Base-by-base conservation (phyloP, 148 eudicot genomes). In the Rheum nobile region DNA sequence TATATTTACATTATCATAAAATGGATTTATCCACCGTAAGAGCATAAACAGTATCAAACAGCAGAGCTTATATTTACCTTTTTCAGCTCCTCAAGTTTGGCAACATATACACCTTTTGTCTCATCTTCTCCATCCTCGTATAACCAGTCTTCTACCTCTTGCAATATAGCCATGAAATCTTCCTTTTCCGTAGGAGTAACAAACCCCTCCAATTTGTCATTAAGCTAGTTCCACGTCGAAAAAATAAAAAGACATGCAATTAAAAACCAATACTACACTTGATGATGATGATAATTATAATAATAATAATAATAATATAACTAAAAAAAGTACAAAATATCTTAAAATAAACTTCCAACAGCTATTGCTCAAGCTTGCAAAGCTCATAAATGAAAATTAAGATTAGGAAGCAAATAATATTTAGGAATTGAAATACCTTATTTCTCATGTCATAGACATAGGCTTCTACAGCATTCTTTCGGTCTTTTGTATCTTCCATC, bases 81-180 rank as follows among this genome's bases (percentile, higher is more conserved):
- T 79, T 90, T 95, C 75, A 91, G 91, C 79, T 95, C 99, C 41
- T 92, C 96, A 78, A 95, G 94, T 82, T 92, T 95, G 41, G 96
- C 97, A 80, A 87, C 68, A 50, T 91, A 95, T 8, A 95, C 96
- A 26, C 97, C 97, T 80, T 90, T 92, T 14, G 88, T 95, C 77
- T 95, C 97, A 84, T 95, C 97, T 81, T 95, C 99, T 1, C 98
- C 98, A 69, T 91, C 98, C 78, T 91, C 98, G 75, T 93, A 93
- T 76, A 93, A 83, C 98, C 98, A 93, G 72, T 93, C 98, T 79
- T 93, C 98, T 17, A 85, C 88, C 80, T 88, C 87, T 77, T 93
- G 98, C 75, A 93, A 95, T 70, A 61, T 86, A 59, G 86, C 81
- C 73, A 83, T 75, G 22, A 93, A 82, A 68, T 78, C 93, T 11